phyloP scores from a whole-genome alignment of 768 basidiomycete species.

The Lanmaoa pseudosensibilis region DNA sequence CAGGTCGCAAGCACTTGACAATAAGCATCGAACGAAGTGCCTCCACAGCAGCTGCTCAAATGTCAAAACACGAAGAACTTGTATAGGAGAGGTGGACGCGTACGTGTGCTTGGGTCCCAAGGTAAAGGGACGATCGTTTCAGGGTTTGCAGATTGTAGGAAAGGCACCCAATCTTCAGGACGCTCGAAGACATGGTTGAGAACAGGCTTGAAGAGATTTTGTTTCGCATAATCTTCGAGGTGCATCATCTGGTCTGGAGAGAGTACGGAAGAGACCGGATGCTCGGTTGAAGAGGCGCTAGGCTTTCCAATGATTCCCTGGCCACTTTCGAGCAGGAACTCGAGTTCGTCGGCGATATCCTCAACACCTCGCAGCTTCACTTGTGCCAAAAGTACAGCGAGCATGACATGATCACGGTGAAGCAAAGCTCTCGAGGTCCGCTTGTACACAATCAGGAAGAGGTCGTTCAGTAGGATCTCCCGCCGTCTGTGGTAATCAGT shows the following conservation, averaged over 20 bases:
- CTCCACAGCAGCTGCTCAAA: constrained; percentile 58
- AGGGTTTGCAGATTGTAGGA: constrained; percentile 65
- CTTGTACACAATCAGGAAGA: constrained; percentile 86
- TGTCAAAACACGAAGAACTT: constrained; percentile 12
- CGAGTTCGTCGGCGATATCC: constrained; percentile 81
- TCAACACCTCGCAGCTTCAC: constrained; percentile 80
- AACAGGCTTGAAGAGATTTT: constrained; percentile 77
- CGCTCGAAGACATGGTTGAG: constrained; percentile 58
- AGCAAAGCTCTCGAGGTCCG: constrained; percentile 89
- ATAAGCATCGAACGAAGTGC: constrained; percentile 75
- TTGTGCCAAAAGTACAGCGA: constrained; percentile 87
- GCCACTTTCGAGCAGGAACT: constrained; percentile 89
- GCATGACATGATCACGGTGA: constrained; percentile 86
- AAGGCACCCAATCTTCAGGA: constrained; percentile 67
- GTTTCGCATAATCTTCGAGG: constrained; percentile 68
- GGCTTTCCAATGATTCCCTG: constrained; percentile 53
- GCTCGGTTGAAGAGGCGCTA: constrained; percentile 34
- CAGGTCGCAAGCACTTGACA: constrained; percentile 90
- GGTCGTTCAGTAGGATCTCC: constrained; percentile 78
- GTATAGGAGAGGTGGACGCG: constrained; percentile 32
- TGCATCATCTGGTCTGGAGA: constrained; percentile 68
- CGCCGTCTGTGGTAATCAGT: constrained; percentile 72
- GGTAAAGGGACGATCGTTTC: constrained; percentile 71
- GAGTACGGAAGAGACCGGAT: constrained; percentile 48
- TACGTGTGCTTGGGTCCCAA: constrained; percentile 79